phyloP scores from a whole-genome alignment of 345 rosid species.

The Hibiscus tridactylites region DNA sequence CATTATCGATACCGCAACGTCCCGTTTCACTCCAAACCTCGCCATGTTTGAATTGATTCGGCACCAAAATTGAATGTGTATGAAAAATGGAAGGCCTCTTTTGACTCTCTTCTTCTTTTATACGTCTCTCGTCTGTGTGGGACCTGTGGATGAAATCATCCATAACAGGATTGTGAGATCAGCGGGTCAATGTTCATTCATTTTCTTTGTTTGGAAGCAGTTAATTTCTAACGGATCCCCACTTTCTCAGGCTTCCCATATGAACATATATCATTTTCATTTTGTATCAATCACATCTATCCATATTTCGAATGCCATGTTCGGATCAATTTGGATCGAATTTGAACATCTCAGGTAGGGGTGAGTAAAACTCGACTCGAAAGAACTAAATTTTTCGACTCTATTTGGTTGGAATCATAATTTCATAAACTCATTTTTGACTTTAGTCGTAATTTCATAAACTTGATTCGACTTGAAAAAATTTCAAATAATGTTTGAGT shows the following conservation, averaged over 20 bases:
- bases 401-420: too few relatives aligned
- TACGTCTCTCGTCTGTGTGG: not conserved
- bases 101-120: not conserved
- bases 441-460: too few relatives aligned
- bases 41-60: constrained; percentile 25
- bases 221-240: not conserved
- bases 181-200: not conserved
- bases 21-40: constrained; percentile 31
- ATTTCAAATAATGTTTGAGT: too few relatives aligned
- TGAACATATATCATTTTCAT: too few relatives aligned
- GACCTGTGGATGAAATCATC: not conserved
- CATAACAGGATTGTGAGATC: not conserved
- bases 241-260: not conserved
- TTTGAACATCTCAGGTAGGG: too few relatives aligned
- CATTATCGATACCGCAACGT: constrained; percentile 27
- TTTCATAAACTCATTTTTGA: too few relatives aligned
- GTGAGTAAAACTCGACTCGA: too few relatives aligned
- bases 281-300: too few relatives aligned
- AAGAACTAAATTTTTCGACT: too few relatives aligned
- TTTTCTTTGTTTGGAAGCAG: not conserved
- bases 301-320: too few relatives aligned
- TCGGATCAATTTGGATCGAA: too few relatives aligned
- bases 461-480: too few relatives aligned
- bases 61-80: not conserved
- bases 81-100: not conserved